phyloP scores from a whole-genome alignment of 1,139 yeast genomes.

The Tardiomyces digboiensis region DNA sequence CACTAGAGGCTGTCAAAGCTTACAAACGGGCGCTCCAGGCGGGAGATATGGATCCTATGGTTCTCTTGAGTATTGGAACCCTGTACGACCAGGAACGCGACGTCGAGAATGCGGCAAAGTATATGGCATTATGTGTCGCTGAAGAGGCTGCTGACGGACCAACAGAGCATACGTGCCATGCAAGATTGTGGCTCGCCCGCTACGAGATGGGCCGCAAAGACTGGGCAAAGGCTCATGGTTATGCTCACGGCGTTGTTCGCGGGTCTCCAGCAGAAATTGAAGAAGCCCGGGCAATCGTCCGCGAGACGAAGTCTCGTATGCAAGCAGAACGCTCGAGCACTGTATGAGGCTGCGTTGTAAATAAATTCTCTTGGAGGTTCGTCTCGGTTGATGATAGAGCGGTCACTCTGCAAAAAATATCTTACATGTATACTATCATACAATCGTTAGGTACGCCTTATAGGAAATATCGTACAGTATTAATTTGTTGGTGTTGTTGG shows the following conservation, averaged over 20 bases:
- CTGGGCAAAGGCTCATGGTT: slow-evolving; percentile 61
- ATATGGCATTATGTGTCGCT: slow-evolving; percentile 66
- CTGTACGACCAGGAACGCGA: slow-evolving; percentile 54
- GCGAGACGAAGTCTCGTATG: slow-evolving; percentile 34
- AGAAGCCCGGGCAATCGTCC: slow-evolving; percentile 77
- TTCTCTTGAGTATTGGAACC: slow-evolving; percentile 59
- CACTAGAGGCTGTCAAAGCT: slow-evolving; percentile 52
- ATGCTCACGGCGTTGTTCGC: slow-evolving; percentile 65
- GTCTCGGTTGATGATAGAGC: no score
- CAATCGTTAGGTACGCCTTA: no score
- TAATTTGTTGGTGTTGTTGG: no score
- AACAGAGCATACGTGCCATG: slow-evolving; percentile 71
- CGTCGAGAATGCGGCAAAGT: slow-evolving; percentile 40
- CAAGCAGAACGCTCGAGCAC: no score
- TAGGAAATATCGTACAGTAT: no score
- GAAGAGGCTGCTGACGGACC: slow-evolving; percentile 53
- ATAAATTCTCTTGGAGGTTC: no score
- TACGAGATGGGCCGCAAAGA: slow-evolving; percentile 47
- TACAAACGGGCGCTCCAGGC: slow-evolving; percentile 41
- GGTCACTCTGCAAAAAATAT: no score
- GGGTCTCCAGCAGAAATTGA: slow-evolving; percentile 82
- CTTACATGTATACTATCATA: no score
- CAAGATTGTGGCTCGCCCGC: slow-evolving; percentile 82
- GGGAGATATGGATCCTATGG: slow-evolving; percentile 39
- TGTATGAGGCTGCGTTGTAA: no score